phyloP scores from a whole-genome alignment of 2,329 filamentous ascomycete genomes.

The Trichoderma sp. region DNA sequence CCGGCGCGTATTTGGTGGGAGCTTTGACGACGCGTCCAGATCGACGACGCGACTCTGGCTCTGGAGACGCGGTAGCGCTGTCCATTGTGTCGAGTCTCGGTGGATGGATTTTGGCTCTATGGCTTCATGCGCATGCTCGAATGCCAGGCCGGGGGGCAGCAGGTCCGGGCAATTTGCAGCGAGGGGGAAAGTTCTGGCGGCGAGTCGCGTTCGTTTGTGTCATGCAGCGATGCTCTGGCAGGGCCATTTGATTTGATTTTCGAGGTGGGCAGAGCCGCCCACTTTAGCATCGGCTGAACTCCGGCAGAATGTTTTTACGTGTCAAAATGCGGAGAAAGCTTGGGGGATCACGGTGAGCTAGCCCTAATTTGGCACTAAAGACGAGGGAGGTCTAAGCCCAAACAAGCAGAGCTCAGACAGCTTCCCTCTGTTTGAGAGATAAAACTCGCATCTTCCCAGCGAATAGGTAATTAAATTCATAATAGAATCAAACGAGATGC shows the following conservation, averaged over 20 bases:
- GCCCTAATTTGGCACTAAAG: background rate
- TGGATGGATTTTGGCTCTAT: background rate
- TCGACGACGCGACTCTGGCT: slow-evolving; percentile 57
- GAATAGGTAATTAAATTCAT: background rate
- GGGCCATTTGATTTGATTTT: slow-evolving; percentile 6
- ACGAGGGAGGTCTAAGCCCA: background rate
- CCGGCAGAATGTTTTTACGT: background rate
- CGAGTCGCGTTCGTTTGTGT: slow-evolving; percentile 18
- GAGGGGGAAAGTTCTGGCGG: background rate
- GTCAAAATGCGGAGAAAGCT: background rate
- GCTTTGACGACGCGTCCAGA: slow-evolving; percentile 65
- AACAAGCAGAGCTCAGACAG: background rate
- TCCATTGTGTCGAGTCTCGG: slow-evolving; percentile 38
- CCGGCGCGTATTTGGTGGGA: slow-evolving; percentile 58
- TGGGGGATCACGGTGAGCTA: background rate
- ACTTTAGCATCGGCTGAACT: slow-evolving; percentile 8
- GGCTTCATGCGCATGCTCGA: slow-evolving; percentile 9
- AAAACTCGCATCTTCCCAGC: background rate
- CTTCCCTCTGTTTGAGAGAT: background rate
- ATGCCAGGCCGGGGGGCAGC: slow-evolving; percentile 9
- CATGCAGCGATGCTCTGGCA: slow-evolving; percentile 7
- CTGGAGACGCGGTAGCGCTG: slow-evolving; percentile 53
- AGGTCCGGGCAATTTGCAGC: background rate
- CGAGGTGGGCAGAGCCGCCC: slow-evolving; percentile 16
- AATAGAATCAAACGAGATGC: background rate